Conservation (phyloP, 116 monocot genomes). For the Phalaenopsis hybrid region DNA sequence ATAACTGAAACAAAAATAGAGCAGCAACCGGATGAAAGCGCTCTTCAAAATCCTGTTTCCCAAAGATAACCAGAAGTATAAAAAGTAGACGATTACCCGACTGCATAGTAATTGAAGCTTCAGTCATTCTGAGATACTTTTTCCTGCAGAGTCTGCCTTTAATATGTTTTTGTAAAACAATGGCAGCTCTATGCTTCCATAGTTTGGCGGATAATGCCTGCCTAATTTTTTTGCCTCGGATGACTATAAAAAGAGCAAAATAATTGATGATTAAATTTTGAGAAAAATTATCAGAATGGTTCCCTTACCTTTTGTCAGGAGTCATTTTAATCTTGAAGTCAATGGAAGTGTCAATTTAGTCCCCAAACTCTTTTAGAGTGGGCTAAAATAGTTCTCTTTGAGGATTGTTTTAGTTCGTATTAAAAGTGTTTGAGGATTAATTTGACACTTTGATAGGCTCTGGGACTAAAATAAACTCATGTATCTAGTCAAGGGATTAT, state of each 20-base stretch:
- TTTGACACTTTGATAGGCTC: too few relatives aligned
- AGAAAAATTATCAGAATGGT: too few relatives aligned
- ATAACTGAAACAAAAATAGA: slow-evolving; percentile 38
- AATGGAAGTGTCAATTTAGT: too few relatives aligned
- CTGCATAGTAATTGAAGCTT: slow-evolving; percentile 48
- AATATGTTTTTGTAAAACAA: slow-evolving; percentile 50
- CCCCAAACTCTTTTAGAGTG: too few relatives aligned
- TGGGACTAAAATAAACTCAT: too few relatives aligned
- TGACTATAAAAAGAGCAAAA: slow-evolving; percentile 51
- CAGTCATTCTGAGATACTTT: slow-evolving; percentile 27
- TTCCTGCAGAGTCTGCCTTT: slow-evolving; percentile 35
- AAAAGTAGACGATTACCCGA: slow-evolving; percentile 56
- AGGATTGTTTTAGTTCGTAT: too few relatives aligned
- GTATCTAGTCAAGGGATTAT: too few relatives aligned
- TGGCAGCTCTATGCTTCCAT: slow-evolving; percentile 42
- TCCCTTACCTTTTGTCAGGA: too few relatives aligned
- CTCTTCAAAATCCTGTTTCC: background rate
- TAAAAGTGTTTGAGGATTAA: too few relatives aligned
- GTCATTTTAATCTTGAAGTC: too few relatives aligned
- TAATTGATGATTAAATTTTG: background rate
- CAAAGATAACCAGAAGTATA: background rate
- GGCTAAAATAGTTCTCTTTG: too few relatives aligned
- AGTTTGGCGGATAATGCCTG: slow-evolving; percentile 13
- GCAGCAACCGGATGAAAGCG: background rate
- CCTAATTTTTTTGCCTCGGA: slow-evolving; percentile 61